Conservation (phyloP, 306 rosid species). For the Lotus japonicus region DNA sequence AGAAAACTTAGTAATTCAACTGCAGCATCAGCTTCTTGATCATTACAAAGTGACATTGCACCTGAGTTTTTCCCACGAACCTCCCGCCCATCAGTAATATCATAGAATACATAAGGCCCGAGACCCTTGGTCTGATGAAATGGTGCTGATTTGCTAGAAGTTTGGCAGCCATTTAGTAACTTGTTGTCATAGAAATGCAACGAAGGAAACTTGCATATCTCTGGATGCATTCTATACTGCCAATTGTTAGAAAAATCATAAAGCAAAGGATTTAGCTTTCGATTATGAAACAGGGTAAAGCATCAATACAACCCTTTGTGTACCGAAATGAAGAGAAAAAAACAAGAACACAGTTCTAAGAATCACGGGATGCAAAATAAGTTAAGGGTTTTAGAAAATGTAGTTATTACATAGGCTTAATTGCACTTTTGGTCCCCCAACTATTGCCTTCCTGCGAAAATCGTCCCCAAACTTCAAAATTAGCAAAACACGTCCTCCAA, state of each 20-base stretch:
- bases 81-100: conserved; percentile 76
- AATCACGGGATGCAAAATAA: background rate
- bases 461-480: no score
- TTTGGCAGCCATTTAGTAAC: conserved; percentile 67
- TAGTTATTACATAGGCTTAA: background rate
- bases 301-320: conserved; percentile 6
- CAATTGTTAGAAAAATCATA: conserved; percentile 19
- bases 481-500: no score
- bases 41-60: conserved; percentile 74
- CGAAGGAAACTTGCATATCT: conserved; percentile 88
- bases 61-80: conserved; percentile 68
- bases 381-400: background rate
- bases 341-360: background rate
- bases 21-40: conserved; percentile 89
- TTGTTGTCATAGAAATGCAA: conserved; percentile 82
- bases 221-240: conserved; percentile 99
- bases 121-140: conserved; percentile 72
- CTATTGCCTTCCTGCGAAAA: no score
- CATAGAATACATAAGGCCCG: conserved; percentile 86
- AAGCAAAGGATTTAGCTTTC: conserved; percentile 19
- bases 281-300: conserved; percentile 10
- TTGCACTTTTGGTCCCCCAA: no score
- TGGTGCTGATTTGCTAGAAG: conserved; percentile 64
- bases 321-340: conserved; percentile 1
- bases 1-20: conserved; percentile 67